These are phyloP conservation scores for Sporothrix sp. DNA, from an alignment of 2,329 filamentous ascomycete genomes.

Conservation along the genomic window DNA sequence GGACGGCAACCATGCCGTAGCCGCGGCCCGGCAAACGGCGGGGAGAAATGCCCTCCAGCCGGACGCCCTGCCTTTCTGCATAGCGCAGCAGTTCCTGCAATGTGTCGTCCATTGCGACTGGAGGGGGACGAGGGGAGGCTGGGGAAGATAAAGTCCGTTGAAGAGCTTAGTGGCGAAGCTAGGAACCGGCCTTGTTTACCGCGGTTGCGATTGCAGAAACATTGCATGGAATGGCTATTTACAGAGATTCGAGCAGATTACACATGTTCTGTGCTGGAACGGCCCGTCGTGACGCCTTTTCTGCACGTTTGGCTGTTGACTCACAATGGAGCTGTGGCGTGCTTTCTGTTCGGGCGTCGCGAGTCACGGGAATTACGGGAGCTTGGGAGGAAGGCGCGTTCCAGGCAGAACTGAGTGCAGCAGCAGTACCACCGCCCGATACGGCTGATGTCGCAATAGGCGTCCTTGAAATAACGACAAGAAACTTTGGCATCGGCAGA, in stretches of 20 bases:
- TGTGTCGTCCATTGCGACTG: conserved; percentile 7
- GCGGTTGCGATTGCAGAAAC: neutral
- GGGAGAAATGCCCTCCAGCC: conserved; percentile 57
- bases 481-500: too few relatives aligned
- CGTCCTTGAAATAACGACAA: too few relatives aligned
- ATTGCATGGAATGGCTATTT: neutral
- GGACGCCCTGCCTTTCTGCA: conserved; percentile 55
- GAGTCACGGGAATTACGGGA: too few relatives aligned
- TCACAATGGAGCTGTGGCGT: too few relatives aligned
- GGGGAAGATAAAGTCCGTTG: neutral
- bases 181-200: too few relatives aligned
- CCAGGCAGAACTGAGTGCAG: too few relatives aligned
- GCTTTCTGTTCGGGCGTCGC: too few relatives aligned
- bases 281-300: neutral
- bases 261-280: neutral
- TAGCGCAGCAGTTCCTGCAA: conserved; percentile 34
- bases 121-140: neutral
- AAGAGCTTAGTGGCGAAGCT: neutral
- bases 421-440: too few relatives aligned
- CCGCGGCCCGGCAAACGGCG: conserved; percentile 61
- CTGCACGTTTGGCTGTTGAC: too few relatives aligned
- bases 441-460: too few relatives aligned
- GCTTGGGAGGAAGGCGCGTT: too few relatives aligned
- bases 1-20: conserved; percentile 65
- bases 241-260: neutral